Evolutionary conservation across 2,329 filamentous ascomycete species (phyloP).

Genomic region (Pseudonectria foliicola): DNA sequence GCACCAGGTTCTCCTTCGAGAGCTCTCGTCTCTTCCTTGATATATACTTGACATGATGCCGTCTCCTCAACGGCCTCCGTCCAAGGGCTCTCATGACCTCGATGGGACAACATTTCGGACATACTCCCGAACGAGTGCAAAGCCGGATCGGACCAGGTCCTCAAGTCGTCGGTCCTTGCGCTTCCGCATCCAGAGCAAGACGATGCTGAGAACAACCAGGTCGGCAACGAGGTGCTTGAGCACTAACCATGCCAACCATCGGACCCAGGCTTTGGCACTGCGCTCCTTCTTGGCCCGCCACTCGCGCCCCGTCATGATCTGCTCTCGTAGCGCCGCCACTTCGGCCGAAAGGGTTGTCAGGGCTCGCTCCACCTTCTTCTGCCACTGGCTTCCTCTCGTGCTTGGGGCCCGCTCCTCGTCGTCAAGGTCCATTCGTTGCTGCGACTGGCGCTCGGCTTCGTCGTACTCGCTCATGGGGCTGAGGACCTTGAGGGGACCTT

Average conservation of each 20-base stretch:
- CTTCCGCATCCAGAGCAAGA: slow-evolving; percentile 66
- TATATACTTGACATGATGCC: no score
- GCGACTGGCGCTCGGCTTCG: slow-evolving; percentile 52
- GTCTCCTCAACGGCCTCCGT: no score
- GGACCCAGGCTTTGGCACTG: slow-evolving; percentile 61
- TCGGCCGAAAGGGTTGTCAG: slow-evolving; percentile 87
- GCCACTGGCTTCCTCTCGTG: slow-evolving; percentile 55
- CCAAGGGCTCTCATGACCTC: slow-evolving; percentile 40
- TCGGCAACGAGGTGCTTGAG: slow-evolving; percentile 72
- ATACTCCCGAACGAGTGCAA: slow-evolving; percentile 53
- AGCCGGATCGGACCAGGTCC: slow-evolving; percentile 60
- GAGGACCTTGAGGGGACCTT: slow-evolving; percentile 60
- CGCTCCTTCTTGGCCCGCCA: slow-evolving; percentile 60
- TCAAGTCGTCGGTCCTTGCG: slow-evolving; percentile 66
- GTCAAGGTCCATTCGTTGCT: slow-evolving; percentile 39
- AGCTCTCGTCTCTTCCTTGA: no score
- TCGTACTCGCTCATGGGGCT: slow-evolving; percentile 83
- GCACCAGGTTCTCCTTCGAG: no score
- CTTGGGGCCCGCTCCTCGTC: slow-evolving; percentile 28
- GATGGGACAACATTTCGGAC: slow-evolving; percentile 51
- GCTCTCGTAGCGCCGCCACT: slow-evolving; percentile 84
- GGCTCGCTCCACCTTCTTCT: slow-evolving; percentile 73
- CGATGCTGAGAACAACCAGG: slow-evolving; percentile 53
- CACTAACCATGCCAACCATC: slow-evolving; percentile 61
- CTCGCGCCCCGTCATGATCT: slow-evolving; percentile 71